Evolutionary conservation across 2,329 filamentous ascomycete genomes (phyloP).

Genomic region (Aspergillus awamori): DNA sequence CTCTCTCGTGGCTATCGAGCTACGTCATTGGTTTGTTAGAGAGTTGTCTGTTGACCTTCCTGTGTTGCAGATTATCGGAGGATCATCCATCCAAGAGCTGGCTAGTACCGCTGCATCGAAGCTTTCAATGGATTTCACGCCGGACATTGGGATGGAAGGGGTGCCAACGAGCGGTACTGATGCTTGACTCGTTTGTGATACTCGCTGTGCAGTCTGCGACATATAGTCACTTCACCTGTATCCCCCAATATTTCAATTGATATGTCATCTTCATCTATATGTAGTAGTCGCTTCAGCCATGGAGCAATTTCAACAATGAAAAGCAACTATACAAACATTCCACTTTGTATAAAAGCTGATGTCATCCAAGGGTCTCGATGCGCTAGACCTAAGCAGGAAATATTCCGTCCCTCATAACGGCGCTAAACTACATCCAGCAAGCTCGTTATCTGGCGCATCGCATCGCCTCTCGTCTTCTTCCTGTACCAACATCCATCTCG

Average conservation of each 20-base stretch:
- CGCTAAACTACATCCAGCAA: neutral
- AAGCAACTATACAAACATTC: no score
- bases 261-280: no score
- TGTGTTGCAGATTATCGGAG: neutral
- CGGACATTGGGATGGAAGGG: neutral
- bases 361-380: neutral
- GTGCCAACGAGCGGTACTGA: neutral
- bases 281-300: no score
- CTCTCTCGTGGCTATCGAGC: constrained; percentile 5
- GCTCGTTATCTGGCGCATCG: neutral
- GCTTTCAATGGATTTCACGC: neutral
- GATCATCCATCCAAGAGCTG: neutral
- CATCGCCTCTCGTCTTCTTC: constrained; percentile 7
- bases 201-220: no score
- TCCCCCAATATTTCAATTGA: no score
- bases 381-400: neutral
- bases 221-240: no score
- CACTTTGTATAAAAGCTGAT: neutral
- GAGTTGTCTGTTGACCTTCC: constrained; percentile 7
- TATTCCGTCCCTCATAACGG: neutral
- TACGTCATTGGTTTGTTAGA: constrained; percentile 6
- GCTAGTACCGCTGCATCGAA: neutral
- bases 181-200: neutral
- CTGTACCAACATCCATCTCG: neutral
- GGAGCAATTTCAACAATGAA: neutral